Evolutionary conservation across 441 rosid genomes (phyloP).

Genomic region (Jatropha multifida): DNA sequence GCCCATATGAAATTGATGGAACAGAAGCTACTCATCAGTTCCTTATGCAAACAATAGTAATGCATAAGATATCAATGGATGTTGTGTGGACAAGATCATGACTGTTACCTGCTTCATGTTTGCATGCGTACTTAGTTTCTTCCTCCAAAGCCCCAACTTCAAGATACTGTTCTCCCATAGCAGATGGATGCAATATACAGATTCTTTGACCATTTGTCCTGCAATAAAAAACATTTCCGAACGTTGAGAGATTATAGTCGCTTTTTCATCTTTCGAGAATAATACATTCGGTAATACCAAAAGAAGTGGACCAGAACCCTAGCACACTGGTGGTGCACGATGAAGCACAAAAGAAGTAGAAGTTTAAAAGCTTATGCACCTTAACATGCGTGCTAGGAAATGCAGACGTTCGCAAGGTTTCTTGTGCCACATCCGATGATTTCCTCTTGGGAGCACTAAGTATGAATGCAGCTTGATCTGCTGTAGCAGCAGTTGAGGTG

Average conservation of each 20-base stretch:
- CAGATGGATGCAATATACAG: constrained; percentile 47
- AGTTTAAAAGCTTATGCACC: constrained; percentile 26
- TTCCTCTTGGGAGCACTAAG: constrained; percentile 46
- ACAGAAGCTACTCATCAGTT: background rate
- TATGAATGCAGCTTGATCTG: constrained; percentile 49
- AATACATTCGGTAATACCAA: background rate
- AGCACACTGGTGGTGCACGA: background rate
- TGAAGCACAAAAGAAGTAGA: background rate
- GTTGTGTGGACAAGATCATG: background rate
- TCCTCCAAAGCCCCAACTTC: constrained; percentile 25
- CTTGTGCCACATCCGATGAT: constrained; percentile 43
- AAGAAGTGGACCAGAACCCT: background rate
- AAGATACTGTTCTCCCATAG: constrained; percentile 50
- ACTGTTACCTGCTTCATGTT: constrained; percentile 28
- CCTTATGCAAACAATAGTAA: background rate
- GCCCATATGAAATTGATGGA: background rate
- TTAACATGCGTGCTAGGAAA: constrained; percentile 70
- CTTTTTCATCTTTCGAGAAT: background rate
- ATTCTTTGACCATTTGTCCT: constrained; percentile 52
- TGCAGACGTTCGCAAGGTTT: constrained; percentile 44
- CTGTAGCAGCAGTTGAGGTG: constrained; percentile 49
- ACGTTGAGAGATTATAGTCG: background rate
- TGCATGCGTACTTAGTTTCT: constrained; percentile 13
- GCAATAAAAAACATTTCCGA: constrained; percentile 4
- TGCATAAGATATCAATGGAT: background rate